Evolutionary conservation across 345 rosid genomes (phyloP).

Genomic region (Melastoma malabathricum): DNA sequence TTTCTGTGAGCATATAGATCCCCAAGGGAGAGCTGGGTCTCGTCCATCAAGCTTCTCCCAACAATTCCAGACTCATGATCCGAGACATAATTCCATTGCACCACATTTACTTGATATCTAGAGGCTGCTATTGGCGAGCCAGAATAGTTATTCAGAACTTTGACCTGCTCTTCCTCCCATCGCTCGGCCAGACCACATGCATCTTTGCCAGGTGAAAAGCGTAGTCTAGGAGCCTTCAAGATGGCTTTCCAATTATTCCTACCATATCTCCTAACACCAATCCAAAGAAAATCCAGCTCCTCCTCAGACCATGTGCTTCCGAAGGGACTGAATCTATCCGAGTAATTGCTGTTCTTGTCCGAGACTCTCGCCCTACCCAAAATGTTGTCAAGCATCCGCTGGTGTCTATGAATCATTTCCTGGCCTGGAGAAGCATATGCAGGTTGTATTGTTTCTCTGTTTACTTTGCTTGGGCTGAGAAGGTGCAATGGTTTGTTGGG

Average conservation of each 20-base stretch:
- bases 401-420: conserved; percentile 17
- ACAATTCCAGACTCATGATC: conserved; percentile 7
- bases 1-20: conserved; percentile 16
- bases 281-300: conserved; percentile 41
- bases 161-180: conserved; percentile 35
- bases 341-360: conserved; percentile 14
- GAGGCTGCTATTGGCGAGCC: conserved; percentile 8
- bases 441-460: conserved; percentile 11
- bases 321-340: conserved; percentile 12
- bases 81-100: conserved; percentile 7
- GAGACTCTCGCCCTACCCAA: conserved; percentile 12
- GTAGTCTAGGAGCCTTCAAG: conserved; percentile 27
- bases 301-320: conserved; percentile 29
- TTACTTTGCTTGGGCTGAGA: conserved; percentile 6
- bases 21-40: conserved; percentile 25
- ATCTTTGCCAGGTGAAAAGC: conserved; percentile 23
- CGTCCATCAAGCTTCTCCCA: conserved; percentile 16
- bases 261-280: conserved; percentile 40
- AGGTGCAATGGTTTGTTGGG: conserved; percentile 4
- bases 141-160: conserved; percentile 14
- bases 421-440: conserved; percentile 12
- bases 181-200: conserved; percentile 25
- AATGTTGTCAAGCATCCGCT: conserved; percentile 24
- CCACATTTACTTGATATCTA: conserved; percentile 9
- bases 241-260: conserved; percentile 34